Base-by-base conservation (phyloP, 1,284 basidiomycete species). In the Cystobasidiaceae sp. region DNA sequence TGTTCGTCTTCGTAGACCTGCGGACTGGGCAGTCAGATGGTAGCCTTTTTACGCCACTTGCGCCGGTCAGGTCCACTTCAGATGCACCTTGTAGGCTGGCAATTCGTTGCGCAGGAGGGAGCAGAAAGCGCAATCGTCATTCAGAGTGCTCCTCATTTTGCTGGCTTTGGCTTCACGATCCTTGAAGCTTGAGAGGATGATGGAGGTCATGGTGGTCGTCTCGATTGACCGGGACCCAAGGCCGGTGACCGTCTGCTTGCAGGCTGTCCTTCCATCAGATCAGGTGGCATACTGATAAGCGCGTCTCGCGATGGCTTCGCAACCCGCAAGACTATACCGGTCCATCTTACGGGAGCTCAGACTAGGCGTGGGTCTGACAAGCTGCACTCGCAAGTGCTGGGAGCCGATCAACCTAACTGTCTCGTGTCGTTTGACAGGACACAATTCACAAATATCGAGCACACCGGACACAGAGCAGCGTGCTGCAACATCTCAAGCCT, bases 1-100 rank as follows among this genome's bases (percentile, higher is more conserved):
- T 54, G 3, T 11, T 62, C 68, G 49, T 66, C 59, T 46, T 69
- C 68, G 56, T 52, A 69, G 2, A 68, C 61, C 52, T 55, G 27
- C 8, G 19, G 6, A 28, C 30, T 2, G 1, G 3, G 4, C 33
- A 44, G 39, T 52, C 27, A 52, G 23, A 1, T 19, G n/a, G 19
- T 21, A 19, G 45, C 34, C 5, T 17, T 11, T 25, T 21, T 21
- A 52, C 23, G 19, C 17, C 28, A 39, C 13, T 33, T 7, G 2
- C 4, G 13, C 23, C 25, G 7, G 8, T 9, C 34, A 44, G n/a
- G 23, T 15, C n/a, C 34, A 54, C n/a, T n/a, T n/a, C n/a, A 45
- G 15, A 21, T 7, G 34, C 23, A 62, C 60, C 37, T 55, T 66
- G 60, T 54, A 66, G 25, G 60, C 59, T 2, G 68, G 68, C 3